A percentile compares a stretch with the other conserved stretches of the same genome.
Conservation (phyloP, 345 rosid species). For the Salix exigua region DNA sequence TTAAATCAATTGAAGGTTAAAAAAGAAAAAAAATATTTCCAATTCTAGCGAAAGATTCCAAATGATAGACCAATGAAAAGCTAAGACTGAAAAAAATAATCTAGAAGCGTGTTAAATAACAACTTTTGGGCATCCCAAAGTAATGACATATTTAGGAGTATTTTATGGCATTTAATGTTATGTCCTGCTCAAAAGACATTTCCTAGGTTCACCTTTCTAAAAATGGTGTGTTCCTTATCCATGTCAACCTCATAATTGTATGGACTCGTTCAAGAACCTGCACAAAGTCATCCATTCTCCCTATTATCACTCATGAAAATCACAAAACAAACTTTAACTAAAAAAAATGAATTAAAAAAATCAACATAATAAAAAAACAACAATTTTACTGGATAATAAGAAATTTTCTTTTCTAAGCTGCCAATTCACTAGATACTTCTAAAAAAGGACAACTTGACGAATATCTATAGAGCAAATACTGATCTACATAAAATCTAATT, state of each 20-base stretch:
- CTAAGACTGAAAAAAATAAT: not conserved
- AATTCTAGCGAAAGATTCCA: not conserved
- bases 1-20: not conserved
- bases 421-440: not conserved
- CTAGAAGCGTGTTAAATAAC: too few relatives aligned
- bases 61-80: not conserved
- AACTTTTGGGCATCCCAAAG: too few relatives aligned
- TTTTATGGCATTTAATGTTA: too few relatives aligned
- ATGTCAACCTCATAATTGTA: slow-evolving; percentile 56
- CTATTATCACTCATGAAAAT: not conserved
- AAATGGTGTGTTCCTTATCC: slow-evolving; percentile 80
- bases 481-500: not conserved
- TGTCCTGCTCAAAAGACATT: not conserved
- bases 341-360: not conserved
- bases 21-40: not conserved
- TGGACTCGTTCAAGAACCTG: slow-evolving; percentile 76
- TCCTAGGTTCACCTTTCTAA: slow-evolving; percentile 48
- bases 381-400: too few relatives aligned
- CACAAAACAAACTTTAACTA: not conserved
- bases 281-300: slow-evolving; percentile 7
- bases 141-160: too few relatives aligned
- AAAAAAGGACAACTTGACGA: not conserved
- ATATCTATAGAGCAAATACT: not conserved
- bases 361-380: too few relatives aligned
- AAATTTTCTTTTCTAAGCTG: not conserved